phyloP scores from a whole-genome alignment of 2,329 filamentous ascomycete species.

The Phymatotrichopsis omnivora region DNA sequence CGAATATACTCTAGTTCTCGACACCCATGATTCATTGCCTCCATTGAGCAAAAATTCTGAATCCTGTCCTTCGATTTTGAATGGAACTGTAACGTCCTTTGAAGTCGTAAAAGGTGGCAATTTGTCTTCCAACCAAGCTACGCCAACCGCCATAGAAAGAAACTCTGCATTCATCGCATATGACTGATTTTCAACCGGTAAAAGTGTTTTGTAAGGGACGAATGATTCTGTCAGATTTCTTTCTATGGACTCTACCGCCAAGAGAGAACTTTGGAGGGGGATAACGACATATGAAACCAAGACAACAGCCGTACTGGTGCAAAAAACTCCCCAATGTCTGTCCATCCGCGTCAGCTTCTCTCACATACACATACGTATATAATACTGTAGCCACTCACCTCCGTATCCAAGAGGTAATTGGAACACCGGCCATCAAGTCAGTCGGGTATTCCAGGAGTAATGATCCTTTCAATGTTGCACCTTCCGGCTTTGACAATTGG shows the following conservation, averaged over 20 bases:
- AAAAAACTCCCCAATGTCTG: constrained; percentile 47
- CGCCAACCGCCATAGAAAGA: constrained; percentile 20
- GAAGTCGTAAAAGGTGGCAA: constrained; percentile 21
- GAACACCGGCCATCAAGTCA: constrained; percentile 10
- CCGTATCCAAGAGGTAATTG: constrained; percentile 3
- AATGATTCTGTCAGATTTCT: constrained; percentile 15
- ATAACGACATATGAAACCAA: constrained; percentile 48
- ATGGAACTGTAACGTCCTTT: constrained; percentile 20
- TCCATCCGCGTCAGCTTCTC: constrained; percentile 1
- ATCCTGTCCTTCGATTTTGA: constrained; percentile 12
- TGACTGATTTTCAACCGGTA: neutral
- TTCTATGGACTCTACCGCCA: constrained; percentile 35
- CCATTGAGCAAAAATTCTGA: neutral
- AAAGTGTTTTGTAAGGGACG: neutral
- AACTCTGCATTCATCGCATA: constrained; percentile 18
- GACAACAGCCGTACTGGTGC: constrained; percentile 41
- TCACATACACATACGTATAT: neutral
- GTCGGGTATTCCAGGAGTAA: constrained; percentile 49
- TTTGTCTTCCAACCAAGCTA: constrained; percentile 24
- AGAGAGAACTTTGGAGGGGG: constrained; percentile 47
- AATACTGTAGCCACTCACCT: constrained; percentile 4
- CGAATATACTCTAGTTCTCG: constrained; percentile 24
- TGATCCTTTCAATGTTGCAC: constrained; percentile 40
- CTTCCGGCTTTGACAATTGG: constrained; percentile 43
- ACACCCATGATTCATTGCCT: constrained; percentile 19